A percentile compares a stretch with the other conserved stretches of the same genome.
Evolutionary conservation across 2,329 filamentous ascomycete species (phyloP).

Genomic region (Bisporella sp.): DNA sequence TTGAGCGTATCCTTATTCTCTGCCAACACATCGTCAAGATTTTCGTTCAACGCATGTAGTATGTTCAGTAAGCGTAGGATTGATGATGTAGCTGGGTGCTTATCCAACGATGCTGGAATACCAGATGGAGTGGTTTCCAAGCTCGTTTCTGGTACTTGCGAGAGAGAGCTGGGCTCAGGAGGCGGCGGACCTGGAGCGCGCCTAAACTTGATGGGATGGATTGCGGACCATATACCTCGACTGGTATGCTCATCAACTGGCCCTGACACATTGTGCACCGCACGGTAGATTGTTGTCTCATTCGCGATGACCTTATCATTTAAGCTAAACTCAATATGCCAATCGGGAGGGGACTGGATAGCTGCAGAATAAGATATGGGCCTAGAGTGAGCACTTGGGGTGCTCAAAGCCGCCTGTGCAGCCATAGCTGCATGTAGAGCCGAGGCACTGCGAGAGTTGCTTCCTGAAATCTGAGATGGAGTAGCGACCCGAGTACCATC

Average conservation of each 20-base stretch:
- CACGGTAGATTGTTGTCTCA: slow-evolving; percentile 93
- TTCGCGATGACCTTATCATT: slow-evolving; percentile 78
- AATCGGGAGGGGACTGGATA: slow-evolving; percentile 80
- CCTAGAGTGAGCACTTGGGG: slow-evolving; percentile 47
- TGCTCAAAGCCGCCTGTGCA: slow-evolving; percentile 28
- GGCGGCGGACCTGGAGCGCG: slow-evolving; percentile 78
- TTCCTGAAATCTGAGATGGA: slow-evolving; percentile 56
- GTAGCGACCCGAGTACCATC: slow-evolving; percentile 84
- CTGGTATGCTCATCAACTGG: slow-evolving; percentile 58
- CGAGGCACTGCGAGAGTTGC: slow-evolving; percentile 34
- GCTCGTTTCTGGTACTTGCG: slow-evolving; percentile 40
- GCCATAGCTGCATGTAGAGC: slow-evolving; percentile 29
- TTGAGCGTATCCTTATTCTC: slow-evolving; percentile 66
- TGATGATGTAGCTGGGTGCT: slow-evolving; percentile 76
- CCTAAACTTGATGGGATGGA: slow-evolving; percentile 88
- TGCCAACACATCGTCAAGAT: slow-evolving; percentile 82
- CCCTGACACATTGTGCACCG: slow-evolving; percentile 60
- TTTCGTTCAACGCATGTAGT: slow-evolving; percentile 85
- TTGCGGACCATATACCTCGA: slow-evolving; percentile 80
- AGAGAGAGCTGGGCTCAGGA: slow-evolving; percentile 59
- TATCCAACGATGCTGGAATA: slow-evolving; percentile 72
- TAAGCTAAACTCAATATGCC: slow-evolving; percentile 94
- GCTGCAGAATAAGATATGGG: slow-evolving; percentile 80
- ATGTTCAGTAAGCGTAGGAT: slow-evolving; percentile 86
- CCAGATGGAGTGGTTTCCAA: slow-evolving; percentile 48